Evolutionary conservation across 805 yeast genomes (phyloP).

Genomic region (Scheffersomyces lignosus): DNA sequence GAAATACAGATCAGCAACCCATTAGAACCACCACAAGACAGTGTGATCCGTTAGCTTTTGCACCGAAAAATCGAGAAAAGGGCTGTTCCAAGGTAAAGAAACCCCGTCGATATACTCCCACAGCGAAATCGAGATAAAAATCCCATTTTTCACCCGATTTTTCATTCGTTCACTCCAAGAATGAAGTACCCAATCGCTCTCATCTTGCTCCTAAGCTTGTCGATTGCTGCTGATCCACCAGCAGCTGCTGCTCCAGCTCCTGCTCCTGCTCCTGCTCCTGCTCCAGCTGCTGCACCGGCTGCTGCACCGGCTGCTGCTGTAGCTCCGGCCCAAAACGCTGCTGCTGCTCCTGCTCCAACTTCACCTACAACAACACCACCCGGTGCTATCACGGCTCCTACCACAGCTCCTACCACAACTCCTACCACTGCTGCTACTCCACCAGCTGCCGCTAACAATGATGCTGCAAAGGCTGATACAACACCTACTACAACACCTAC

Average conservation of each 20-base stretch:
- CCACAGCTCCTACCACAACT: conserved; percentile 12
- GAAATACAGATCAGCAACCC: too few relatives aligned
- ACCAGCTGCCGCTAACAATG: conserved; percentile 7
- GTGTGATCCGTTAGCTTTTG: too few relatives aligned
- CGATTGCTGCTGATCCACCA: conserved; percentile 5
- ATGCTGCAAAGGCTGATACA: conserved; percentile 7
- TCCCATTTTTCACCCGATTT: too few relatives aligned
- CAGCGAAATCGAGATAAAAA: too few relatives aligned
- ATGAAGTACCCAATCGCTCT: not conserved
- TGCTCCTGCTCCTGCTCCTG: conserved; percentile 16
- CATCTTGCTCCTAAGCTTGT: conserved; percentile 6
- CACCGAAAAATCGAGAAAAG: too few relatives aligned
- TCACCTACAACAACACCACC: conserved; percentile 12
- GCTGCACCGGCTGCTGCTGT: conserved; percentile 16
- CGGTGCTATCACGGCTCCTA: conserved; percentile 12
- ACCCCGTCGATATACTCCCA: too few relatives aligned
- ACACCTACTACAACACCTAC: conserved; percentile 11
- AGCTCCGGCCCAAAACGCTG: conserved; percentile 16
- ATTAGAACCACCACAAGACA: too few relatives aligned
- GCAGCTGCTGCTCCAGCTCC: conserved; percentile 14
- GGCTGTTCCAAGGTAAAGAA: too few relatives aligned
- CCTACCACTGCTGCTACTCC: conserved; percentile 11
- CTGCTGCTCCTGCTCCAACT: conserved; percentile 15
- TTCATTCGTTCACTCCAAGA: too few relatives aligned
- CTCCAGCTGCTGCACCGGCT: conserved; percentile 17